Conservation (phyloP, 1,284 basidiomycete species). For the Filobasidium uniguttulatum region DNA sequence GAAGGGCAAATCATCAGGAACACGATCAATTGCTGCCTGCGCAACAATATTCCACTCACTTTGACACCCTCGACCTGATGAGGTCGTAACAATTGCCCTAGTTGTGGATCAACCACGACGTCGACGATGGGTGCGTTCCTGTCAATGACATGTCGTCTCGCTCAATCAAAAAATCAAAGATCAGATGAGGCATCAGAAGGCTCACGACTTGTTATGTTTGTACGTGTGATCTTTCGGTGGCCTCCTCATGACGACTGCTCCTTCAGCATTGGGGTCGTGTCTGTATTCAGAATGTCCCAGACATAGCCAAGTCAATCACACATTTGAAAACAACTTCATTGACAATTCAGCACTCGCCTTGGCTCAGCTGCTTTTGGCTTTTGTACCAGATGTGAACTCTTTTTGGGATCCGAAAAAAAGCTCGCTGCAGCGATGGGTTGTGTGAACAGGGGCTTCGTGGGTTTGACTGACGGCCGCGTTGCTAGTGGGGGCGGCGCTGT, state of each 20-base stretch:
- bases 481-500: background rate
- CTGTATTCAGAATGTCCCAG: constrained; percentile 13
- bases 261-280: constrained; percentile 53
- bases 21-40: background rate
- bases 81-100: constrained; percentile 61
- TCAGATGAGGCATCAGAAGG: background rate
- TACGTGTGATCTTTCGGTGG: constrained; percentile 56
- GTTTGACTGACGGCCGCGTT: constrained; percentile 6
- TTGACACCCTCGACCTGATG: constrained; percentile 77
- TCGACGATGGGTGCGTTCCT: constrained; percentile 44
- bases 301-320: background rate
- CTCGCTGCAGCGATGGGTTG: constrained; percentile 18
- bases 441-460: constrained; percentile 6
- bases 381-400: background rate
- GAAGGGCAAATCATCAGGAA: background rate
- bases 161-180: no score
- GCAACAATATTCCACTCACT: constrained; percentile 16
- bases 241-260: constrained; percentile 73
- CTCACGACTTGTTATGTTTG: constrained; percentile 58
- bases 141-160: no score
- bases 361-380: constrained; percentile 2
- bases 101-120: constrained; percentile 86
- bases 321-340: background rate
- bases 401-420: constrained; percentile 20
- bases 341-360: constrained; percentile 39